A percentile compares a stretch with the other conserved stretches of the same genome.
Conservation (phyloP, 1,284 basidiomycete genomes). For the Tilletia walkeri region DNA sequence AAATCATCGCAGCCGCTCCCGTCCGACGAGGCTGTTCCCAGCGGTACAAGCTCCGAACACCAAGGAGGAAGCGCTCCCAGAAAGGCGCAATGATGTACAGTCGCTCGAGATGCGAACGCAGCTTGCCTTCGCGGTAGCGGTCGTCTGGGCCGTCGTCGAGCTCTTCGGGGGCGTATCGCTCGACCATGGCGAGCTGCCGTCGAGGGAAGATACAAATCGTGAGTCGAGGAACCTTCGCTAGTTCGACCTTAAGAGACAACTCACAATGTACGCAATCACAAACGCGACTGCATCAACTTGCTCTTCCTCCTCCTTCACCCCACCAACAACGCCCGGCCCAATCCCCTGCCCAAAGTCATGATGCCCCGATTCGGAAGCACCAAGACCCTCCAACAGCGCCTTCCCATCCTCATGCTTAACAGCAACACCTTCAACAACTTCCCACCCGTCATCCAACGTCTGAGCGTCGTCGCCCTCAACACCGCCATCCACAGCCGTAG, state of each 20-base stretch:
- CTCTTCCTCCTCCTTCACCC: constrained; percentile 27
- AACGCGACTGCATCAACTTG: constrained; percentile 52
- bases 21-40: constrained; percentile 38
- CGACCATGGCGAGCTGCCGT: constrained; percentile 44
- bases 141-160: constrained; percentile 48
- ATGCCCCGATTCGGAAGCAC: not conserved
- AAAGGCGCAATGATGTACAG: constrained; percentile 55
- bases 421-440: constrained; percentile 7
- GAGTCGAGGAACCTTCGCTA: too few relatives aligned
- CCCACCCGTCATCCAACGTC: constrained; percentile 4
- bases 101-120: constrained; percentile 51
- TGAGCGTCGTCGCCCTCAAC: not conserved
- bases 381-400: not conserved
- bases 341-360: not conserved
- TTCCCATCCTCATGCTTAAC: constrained; percentile 16
- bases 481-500: too few relatives aligned
- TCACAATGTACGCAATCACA: constrained; percentile 49
- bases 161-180: constrained; percentile 51
- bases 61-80: constrained; percentile 47
- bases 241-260: not conserved
- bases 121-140: constrained; percentile 49
- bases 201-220: not conserved
- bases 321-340: not conserved
- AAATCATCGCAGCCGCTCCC: constrained; percentile 49
- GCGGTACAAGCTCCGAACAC: constrained; percentile 31